Base-by-base conservation (phyloP, 2,329 filamentous ascomycete genomes). In the Cladophialophora carrionii region DNA sequence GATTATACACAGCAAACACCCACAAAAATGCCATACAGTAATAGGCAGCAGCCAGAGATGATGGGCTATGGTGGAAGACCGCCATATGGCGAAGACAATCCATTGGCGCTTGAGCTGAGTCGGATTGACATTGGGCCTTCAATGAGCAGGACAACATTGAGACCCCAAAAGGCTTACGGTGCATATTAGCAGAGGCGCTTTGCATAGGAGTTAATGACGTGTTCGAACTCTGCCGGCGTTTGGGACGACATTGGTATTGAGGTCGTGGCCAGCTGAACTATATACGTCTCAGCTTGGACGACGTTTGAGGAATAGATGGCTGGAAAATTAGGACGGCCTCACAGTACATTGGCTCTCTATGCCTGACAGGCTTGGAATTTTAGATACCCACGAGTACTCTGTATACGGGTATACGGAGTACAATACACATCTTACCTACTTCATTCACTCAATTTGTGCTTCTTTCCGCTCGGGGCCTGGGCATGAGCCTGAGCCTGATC, bases 101-200 rank as follows among this genome's bases (percentile, higher is more conserved):
- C 85, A 5, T 74, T 88, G 55, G 86, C 84, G 58, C 77, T 85
- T 37, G 86, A 88, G 74, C 77, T 88, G 69, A 83, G 78, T 64
- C 77, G 76, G 6, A 83, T 83, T 66, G 80, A 83, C 64, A 81
- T 83, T 62, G 81, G 81, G 5, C 68, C 70, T 22, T 68, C 64
- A 26, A 69, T 68, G 49, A 63, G 64, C 24, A 60, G 66, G 51
- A 65, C 64, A 8, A 51, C 64, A 14, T 48, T 67, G 56, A 57
- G 67, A 31, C 63, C 67, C n/a, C 34, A 56, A 37, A 58, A 61
- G 29, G 67, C 63, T 5, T 71, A 70, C 58, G 48, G 62, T 14
- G 69, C 63, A 43, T 70, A 69, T 57, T 69, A 61, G 57, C 60
- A 49, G 48, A 22, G 17, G 51, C 9, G 26, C 14, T n/a, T 32